Conservation (phyloP, 495 filamentous ascomycete species). For the Talaromyces thailandensis region DNA sequence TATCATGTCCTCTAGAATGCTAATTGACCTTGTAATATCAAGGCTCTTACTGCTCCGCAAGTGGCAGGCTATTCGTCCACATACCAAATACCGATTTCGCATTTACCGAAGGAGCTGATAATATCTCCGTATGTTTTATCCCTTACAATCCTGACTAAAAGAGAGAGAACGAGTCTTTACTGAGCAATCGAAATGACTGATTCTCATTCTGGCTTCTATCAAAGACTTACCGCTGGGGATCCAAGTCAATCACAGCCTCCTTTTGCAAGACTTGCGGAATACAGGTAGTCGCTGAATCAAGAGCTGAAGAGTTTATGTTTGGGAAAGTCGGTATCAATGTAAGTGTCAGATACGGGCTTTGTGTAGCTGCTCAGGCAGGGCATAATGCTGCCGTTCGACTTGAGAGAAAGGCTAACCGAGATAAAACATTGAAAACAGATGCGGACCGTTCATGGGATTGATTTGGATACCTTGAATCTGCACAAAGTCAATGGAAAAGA, state of each 20-base stretch:
- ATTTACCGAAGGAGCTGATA: not conserved
- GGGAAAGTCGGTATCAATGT: not conserved
- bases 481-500: not conserved
- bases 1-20: not conserved
- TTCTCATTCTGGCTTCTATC: not conserved
- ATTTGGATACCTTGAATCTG: not conserved
- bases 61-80: not conserved
- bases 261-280: not conserved
- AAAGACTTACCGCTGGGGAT: not conserved
- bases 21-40: not conserved
- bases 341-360: not conserved
- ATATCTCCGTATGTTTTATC: not conserved
- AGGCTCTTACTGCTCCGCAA: not conserved
- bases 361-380: not conserved
- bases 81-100: not conserved
- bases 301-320: not conserved
- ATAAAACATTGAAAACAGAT: not conserved
- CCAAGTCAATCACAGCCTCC: not conserved
- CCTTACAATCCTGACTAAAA: not conserved
- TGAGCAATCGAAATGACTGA: not conserved
- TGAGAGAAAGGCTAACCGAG: not conserved
- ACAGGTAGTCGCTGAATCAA: not conserved
- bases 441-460: not conserved
- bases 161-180: not conserved
- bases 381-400: not conserved